Conservation (phyloP, 148 eudicot species). For the Silene latifolia region DNA sequence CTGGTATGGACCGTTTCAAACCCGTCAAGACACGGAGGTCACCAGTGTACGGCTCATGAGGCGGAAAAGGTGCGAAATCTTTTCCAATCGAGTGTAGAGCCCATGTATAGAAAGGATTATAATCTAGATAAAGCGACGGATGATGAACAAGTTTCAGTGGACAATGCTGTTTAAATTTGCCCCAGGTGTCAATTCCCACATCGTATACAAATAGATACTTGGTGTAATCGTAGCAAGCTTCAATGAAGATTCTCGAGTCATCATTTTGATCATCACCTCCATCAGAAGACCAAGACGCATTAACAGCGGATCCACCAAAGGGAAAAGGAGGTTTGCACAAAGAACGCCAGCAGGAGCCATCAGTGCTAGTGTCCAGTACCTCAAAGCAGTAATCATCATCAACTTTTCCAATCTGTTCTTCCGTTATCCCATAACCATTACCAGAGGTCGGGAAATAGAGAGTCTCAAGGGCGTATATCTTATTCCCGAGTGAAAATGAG, state of each 20-base stretch:
- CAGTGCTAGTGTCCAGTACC: neutral
- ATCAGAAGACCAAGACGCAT: neutral
- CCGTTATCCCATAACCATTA: no score
- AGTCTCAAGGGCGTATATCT: no score
- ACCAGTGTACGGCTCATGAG: neutral
- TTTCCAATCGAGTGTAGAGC: neutral
- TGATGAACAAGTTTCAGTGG: neutral
- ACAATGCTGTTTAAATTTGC: neutral
- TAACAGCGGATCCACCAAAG: neutral
- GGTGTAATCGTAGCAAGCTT: no score
- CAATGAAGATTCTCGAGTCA: neutral
- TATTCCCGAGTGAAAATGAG: neutral
- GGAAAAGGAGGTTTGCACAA: neutral
- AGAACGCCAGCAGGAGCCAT: neutral
- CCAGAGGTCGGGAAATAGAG: accelerated
- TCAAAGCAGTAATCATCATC: neutral
- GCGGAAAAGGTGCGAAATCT: neutral
- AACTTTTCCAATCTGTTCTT: no score
- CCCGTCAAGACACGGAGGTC: neutral
- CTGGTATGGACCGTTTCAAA: neutral
- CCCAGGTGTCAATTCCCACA: neutral
- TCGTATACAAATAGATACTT: neutral
- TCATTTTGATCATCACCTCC: neutral
- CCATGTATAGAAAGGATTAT: neutral
- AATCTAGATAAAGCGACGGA: neutral